Conservation (phyloP, 768 basidiomycete genomes). For the Tylopilus sp. region DNA sequence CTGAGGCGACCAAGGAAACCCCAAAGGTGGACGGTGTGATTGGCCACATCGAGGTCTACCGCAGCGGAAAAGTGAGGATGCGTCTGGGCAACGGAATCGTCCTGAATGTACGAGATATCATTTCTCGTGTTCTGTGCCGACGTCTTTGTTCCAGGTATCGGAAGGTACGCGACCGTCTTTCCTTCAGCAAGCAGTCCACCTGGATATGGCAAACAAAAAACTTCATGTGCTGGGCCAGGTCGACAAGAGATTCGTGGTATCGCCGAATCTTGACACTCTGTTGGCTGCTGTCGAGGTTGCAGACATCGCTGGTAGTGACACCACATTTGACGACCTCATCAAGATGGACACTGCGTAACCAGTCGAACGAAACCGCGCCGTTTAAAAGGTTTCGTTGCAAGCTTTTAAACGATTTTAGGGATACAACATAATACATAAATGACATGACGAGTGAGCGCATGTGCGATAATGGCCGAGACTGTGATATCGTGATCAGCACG, state of each 20-base stretch:
- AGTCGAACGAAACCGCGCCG: too few species aligned
- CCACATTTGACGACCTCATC: constrained; percentile 45
- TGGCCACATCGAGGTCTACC: constrained; percentile 82
- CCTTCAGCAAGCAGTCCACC: constrained; percentile 78
- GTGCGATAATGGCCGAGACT: not conserved
- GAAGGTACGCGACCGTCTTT: constrained; percentile 84
- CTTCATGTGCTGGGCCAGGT: constrained; percentile 82
- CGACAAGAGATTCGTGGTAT: constrained; percentile 77
- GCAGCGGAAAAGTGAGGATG: constrained; percentile 84
- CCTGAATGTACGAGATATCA: constrained; percentile 57
- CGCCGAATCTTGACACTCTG: constrained; percentile 78
- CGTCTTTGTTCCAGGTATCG: constrained; percentile 51
- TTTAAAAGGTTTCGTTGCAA: not conserved
- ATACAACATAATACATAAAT: not conserved
- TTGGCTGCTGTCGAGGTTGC: constrained; percentile 60
- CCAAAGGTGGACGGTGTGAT: constrained; percentile 69
- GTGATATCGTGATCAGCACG: constrained; percentile 22
- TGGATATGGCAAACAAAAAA: constrained; percentile 58
- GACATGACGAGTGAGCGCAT: not conserved
- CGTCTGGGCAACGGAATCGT: constrained; percentile 77
- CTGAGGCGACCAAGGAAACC: constrained; percentile 26
- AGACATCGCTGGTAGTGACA: constrained; percentile 30
- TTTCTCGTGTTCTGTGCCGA: not conserved
- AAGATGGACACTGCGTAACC: constrained; percentile 44
- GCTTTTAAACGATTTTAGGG: not conserved